These are phyloP conservation scores for Cercospora zeae-maydis DNA, from an alignment of 2,329 filamentous ascomycete species.

Conservation along the genomic window DNA sequence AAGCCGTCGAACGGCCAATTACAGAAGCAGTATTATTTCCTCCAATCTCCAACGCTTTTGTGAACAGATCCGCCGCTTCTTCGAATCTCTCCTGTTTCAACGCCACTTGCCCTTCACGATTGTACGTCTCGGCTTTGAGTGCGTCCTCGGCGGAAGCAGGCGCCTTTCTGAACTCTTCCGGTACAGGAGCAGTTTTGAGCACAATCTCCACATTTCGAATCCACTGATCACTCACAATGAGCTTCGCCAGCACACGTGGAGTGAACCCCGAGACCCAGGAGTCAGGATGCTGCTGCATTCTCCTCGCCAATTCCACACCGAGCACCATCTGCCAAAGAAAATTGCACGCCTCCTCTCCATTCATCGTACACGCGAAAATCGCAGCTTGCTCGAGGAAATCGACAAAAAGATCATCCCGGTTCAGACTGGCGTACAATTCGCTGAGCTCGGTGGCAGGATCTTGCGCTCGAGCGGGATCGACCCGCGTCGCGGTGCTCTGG, in stretches of 20 bases:
- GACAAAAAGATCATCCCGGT: background rate
- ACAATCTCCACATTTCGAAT: background rate
- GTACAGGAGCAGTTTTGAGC: background rate
- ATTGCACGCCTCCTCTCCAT: background rate
- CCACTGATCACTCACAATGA: background rate
- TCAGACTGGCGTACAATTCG: background rate
- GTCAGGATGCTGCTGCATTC: background rate
- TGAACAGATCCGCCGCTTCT: background rate
- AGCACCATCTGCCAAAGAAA: background rate
- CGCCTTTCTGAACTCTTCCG: background rate
- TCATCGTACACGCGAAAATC: background rate
- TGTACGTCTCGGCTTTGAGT: background rate
- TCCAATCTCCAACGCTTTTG: background rate
- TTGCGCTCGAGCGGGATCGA: background rate
- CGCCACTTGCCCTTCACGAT: background rate
- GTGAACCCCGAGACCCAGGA: background rate
- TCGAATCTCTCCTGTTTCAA: background rate
- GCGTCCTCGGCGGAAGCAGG: background rate
- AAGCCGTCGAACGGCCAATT: background rate
- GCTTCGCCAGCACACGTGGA: background rate
- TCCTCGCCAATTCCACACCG: background rate
- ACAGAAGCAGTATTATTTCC: background rate
- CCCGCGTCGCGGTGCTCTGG: background rate
- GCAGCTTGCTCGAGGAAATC: background rate
- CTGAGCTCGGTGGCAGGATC: background rate